These are phyloP conservation scores for Cystobasidium sp. DNA, from an alignment of 1,284 basidiomycete species.

Conservation along the genomic window DNA sequence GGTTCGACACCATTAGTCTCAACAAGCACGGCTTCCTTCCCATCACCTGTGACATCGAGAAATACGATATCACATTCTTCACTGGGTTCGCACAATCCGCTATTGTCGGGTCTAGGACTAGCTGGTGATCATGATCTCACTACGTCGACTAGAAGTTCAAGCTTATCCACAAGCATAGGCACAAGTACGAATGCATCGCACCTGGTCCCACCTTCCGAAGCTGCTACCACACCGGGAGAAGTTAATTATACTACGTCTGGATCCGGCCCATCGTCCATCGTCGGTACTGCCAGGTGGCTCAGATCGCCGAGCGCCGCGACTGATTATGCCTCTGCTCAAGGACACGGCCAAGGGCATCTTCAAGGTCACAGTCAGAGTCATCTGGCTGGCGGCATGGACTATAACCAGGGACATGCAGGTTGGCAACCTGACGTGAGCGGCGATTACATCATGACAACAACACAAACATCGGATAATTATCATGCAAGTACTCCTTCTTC, in stretches of 20 bases:
- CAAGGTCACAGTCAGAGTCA: background rate
- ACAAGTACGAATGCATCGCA: background rate
- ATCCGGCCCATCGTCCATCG: background rate
- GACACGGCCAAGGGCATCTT: background rate
- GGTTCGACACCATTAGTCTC: background rate
- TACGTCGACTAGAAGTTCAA: background rate
- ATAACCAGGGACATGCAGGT: no score
- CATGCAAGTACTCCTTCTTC: no score
- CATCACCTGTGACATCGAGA: no score
- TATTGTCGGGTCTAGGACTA: background rate
- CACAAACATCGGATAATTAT: no score
- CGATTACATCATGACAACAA: no score
- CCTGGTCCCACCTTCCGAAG: background rate
- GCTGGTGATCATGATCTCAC: background rate
- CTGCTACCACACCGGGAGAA: background rate
- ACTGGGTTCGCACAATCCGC: conserved; percentile 2
- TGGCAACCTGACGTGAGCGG: no score
- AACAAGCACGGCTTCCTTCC: background rate
- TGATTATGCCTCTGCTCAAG: background rate
- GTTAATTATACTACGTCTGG: background rate
- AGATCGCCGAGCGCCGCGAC: background rate
- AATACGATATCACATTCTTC: background rate
- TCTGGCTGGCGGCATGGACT: no score
- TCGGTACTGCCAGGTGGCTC: conserved; percentile 1
- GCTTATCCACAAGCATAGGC: conserved; percentile 1